Conservation (phyloP, 2,329 filamentous ascomycete species). For the Cladosporium phlei region DNA sequence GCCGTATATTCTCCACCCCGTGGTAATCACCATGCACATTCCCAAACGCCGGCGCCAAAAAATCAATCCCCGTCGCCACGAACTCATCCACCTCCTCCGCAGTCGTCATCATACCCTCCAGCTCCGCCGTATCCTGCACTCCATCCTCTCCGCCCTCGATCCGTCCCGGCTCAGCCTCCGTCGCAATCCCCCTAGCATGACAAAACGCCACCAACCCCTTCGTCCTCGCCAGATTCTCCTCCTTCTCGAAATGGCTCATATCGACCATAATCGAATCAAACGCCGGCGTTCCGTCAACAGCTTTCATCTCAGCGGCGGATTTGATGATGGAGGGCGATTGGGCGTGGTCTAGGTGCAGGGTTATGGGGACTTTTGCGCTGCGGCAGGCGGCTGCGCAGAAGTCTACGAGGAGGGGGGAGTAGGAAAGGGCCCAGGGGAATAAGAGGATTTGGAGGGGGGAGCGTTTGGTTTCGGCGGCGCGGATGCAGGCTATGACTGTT, state of each 20-base stretch:
- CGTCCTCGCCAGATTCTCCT: slow-evolving; percentile 63
- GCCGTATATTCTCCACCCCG: slow-evolving; percentile 55
- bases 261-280: slow-evolving; percentile 75
- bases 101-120: slow-evolving; percentile 62
- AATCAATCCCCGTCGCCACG: slow-evolving; percentile 66
- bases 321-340: slow-evolving; percentile 41
- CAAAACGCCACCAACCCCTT: slow-evolving; percentile 59
- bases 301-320: slow-evolving; percentile 29
- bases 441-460: slow-evolving; percentile 68
- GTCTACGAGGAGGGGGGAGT: slow-evolving; percentile 51
- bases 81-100: slow-evolving; percentile 67
- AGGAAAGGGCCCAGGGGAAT: slow-evolving; percentile 69
- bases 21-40: slow-evolving; percentile 76
- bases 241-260: slow-evolving; percentile 68
- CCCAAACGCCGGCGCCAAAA: slow-evolving; percentile 69
- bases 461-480: slow-evolving; percentile 62
- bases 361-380: slow-evolving; percentile 39
- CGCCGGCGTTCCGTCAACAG: slow-evolving; percentile 33
- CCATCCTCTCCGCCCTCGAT: slow-evolving; percentile 74
- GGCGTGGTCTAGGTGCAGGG: slow-evolving; percentile 46
- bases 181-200: slow-evolving; percentile 60
- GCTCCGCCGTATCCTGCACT: slow-evolving; percentile 60
- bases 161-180: slow-evolving; percentile 66
- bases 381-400: slow-evolving; percentile 42
- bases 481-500: slow-evolving; percentile 63